A percentile compares a stretch with the other conserved stretches of the same genome.
These are phyloP conservation scores for Ustilago bromivora DNA, from an alignment of 1,284 basidiomycete genomes.

Conservation along the genomic window DNA sequence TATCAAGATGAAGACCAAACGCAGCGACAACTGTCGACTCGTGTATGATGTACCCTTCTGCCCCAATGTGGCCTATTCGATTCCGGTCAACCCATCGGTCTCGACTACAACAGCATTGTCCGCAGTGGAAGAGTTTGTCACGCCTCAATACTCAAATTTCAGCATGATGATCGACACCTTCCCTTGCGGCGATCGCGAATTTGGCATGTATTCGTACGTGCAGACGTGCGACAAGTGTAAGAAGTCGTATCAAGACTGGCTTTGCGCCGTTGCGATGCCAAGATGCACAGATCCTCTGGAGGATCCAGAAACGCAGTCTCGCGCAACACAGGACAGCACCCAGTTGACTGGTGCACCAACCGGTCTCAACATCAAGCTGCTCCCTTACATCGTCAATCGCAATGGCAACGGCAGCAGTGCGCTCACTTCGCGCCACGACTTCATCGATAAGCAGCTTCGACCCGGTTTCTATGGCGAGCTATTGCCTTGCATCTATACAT, in stretches of 20 bases:
- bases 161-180: conserved; percentile 70
- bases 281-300: conserved; percentile 68
- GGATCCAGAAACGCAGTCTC: conserved; percentile 47
- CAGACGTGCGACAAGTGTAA: conserved; percentile 70
- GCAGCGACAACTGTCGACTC: conserved; percentile 67
- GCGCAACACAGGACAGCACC: conserved; percentile 55
- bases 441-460: conserved; percentile 56
- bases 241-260: conserved; percentile 69
- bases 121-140: conserved; percentile 65
- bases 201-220: conserved; percentile 70
- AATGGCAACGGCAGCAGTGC: conserved; percentile 34
- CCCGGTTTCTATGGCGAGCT: conserved; percentile 65
- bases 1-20: conserved; percentile 69
- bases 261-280: conserved; percentile 71
- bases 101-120: conserved; percentile 60
- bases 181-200: conserved; percentile 66
- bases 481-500: conserved; percentile 66
- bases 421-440: conserved; percentile 53
- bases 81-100: conserved; percentile 67
- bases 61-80: conserved; percentile 71
- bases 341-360: conserved; percentile 57
- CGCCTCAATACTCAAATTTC: conserved; percentile 69
- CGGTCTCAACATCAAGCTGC: conserved; percentile 53
- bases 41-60: conserved; percentile 70
- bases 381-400: conserved; percentile 68